Conservation (phyloP, 495 filamentous ascomycete genomes). For the Hyaloscypha hepaticicola region DNA sequence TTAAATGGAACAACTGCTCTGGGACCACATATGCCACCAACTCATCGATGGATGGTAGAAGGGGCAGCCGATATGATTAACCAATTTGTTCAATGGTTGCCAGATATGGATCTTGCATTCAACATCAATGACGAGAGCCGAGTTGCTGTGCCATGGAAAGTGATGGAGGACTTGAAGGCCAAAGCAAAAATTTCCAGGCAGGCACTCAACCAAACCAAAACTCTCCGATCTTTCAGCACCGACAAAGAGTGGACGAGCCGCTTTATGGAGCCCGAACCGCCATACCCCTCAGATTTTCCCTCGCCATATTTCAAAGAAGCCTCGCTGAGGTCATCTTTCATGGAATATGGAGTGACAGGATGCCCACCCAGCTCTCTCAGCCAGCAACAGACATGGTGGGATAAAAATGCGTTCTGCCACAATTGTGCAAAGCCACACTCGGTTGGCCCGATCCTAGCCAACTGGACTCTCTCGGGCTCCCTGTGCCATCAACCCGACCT, state of each 20-base stretch:
- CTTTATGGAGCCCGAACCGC: slow-evolving; percentile 25
- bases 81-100: slow-evolving; percentile 66
- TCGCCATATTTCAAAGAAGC: slow-evolving; percentile 44
- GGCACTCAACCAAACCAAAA: slow-evolving; percentile 24
- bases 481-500: slow-evolving; percentile 82
- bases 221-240: neutral
- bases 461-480: slow-evolving; percentile 64
- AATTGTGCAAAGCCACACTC: slow-evolving; percentile 66
- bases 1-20: slow-evolving; percentile 43
- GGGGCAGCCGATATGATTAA: slow-evolving; percentile 55
- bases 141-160: slow-evolving; percentile 68
- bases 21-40: slow-evolving; percentile 48
- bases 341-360: slow-evolving; percentile 46
- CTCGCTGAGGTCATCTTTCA: slow-evolving; percentile 49
- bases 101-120: slow-evolving; percentile 78
- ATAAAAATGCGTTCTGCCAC: slow-evolving; percentile 57
- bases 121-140: slow-evolving; percentile 79
- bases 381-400: slow-evolving; percentile 52
- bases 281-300: slow-evolving; percentile 37
- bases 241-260: slow-evolving; percentile 2
- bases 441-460: slow-evolving; percentile 59
- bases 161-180: slow-evolving; percentile 42
- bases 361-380: slow-evolving; percentile 60
- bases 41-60: slow-evolving; percentile 59
- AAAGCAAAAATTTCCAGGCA: slow-evolving; percentile 35